Percentiles rank a stretch among this genome's conserved stretches.
These are phyloP conservation scores for Yamadazyma dendronema DNA, from an alignment of 1,139 yeast species.

Conservation along the genomic window DNA sequence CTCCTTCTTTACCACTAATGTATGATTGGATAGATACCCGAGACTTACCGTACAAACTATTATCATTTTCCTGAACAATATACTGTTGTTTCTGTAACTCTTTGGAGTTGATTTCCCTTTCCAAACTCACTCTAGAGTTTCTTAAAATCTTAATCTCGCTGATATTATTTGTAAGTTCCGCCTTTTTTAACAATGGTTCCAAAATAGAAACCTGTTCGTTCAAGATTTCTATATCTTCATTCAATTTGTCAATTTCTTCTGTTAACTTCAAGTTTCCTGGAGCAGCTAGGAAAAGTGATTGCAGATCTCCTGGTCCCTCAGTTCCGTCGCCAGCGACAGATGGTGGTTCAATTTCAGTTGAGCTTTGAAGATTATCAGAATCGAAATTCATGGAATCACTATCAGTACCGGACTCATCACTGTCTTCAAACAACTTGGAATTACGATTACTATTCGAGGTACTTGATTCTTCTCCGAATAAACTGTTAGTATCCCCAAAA, in stretches of 20 bases:
- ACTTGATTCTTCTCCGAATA: conserved; percentile 36
- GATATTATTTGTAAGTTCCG: conserved; percentile 75
- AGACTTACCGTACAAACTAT: conserved; percentile 72
- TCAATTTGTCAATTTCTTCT: conserved; percentile 60
- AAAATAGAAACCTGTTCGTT: conserved; percentile 63
- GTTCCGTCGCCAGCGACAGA: not conserved
- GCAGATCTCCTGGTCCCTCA: conserved; percentile 9
- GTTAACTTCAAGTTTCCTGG: conserved; percentile 69
- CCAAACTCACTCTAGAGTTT: conserved; percentile 64
- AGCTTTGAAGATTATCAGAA: conserved; percentile 15
- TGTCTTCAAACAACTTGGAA: conserved; percentile 37
- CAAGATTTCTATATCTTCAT: conserved; percentile 58
- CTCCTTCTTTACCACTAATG: conserved; percentile 54
- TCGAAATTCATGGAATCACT: conserved; percentile 28
- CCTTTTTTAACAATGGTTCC: conserved; percentile 68
- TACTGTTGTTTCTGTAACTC: conserved; percentile 79
- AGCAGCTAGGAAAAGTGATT: conserved; percentile 50
- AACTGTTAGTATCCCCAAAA: conserved; percentile 31
- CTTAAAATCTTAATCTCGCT: conserved; percentile 65
- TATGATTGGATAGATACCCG: conserved; percentile 64
- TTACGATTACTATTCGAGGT: conserved; percentile 16
- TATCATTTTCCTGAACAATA: conserved; percentile 79
- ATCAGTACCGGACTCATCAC: conserved; percentile 36
- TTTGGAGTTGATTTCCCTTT: conserved; percentile 66
- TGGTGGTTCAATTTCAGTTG: conserved; percentile 13